These are phyloP conservation scores for Daldinia childiae DNA, from an alignment of 495 filamentous ascomycete genomes.

Conservation along the genomic window DNA sequence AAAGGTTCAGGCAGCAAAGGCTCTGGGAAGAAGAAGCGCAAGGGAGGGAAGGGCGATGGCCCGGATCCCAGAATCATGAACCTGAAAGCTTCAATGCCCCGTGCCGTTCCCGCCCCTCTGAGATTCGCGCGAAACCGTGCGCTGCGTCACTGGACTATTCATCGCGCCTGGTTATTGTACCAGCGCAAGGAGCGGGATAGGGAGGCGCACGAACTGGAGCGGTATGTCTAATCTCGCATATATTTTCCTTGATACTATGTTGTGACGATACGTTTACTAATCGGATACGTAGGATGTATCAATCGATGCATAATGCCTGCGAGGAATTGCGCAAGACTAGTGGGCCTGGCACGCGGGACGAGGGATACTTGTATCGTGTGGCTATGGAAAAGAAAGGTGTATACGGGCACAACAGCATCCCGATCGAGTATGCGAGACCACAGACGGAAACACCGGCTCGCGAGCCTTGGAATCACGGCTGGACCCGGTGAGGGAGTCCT, in stretches of 20 bases:
- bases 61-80: conserved; percentile 42
- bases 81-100: conserved; percentile 45
- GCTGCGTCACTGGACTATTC: conserved; percentile 98
- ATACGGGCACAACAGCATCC: conserved; percentile 69
- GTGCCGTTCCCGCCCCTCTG: conserved; percentile 71
- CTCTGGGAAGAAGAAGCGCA: conserved; percentile 9
- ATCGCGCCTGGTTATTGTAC: conserved; percentile 88
- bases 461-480: conserved; percentile 82
- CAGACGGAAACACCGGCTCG: conserved; percentile 80
- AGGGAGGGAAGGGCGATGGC: conserved; percentile 19
- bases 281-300: conserved; percentile 61
- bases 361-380: conserved; percentile 81
- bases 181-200: conserved; percentile 68
- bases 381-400: conserved; percentile 87
- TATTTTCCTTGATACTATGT: not conserved
- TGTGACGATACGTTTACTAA: not conserved
- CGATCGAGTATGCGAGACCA: conserved; percentile 86
- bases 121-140: conserved; percentile 85
- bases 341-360: conserved; percentile 66
- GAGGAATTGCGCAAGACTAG: conserved; percentile 79
- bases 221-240: conserved; percentile 40
- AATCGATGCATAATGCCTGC: conserved; percentile 80
- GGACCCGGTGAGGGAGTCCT: conserved; percentile 53
- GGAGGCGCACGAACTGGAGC: conserved; percentile 70
- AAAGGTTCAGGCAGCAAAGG: not conserved